phyloP scores from a whole-genome alignment of 495 filamentous ascomycete species.

The Tuber magnatum region DNA sequence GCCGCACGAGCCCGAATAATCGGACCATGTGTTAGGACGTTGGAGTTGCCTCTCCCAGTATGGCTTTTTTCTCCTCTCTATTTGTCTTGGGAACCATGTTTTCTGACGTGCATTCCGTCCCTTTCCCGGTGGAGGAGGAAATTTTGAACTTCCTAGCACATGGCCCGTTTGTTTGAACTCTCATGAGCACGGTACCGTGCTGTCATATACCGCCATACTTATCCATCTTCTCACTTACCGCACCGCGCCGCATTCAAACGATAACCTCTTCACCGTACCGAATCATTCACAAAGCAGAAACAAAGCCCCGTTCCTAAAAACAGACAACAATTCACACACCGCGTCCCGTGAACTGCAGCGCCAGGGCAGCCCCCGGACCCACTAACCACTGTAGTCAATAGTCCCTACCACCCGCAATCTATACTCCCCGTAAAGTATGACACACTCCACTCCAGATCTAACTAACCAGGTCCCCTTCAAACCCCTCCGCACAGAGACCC shows the following conservation, averaged over 20 bases:
- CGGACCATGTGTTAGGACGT: too few species aligned
- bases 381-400: background rate
- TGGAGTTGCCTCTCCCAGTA: too few species aligned
- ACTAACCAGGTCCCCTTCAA: background rate
- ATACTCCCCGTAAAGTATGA: background rate
- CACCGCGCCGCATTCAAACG: background rate
- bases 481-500: background rate
- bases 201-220: too few species aligned
- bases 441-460: background rate
- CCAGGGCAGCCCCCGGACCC: background rate
- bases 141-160: too few species aligned
- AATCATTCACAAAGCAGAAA: conserved; percentile 26
- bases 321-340: background rate
- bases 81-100: too few species aligned
- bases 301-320: background rate
- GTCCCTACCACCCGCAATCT: background rate
- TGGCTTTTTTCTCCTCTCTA: too few species aligned
- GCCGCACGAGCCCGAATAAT: background rate
- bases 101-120: too few species aligned
- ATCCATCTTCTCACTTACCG: too few species aligned
- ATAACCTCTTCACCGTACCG: background rate
- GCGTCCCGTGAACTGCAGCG: background rate
- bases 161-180: too few species aligned
- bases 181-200: too few species aligned
- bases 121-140: too few species aligned